Evolutionary conservation across 106 monocot species (phyloP).

Genomic region (Iris macrosiphon): DNA sequence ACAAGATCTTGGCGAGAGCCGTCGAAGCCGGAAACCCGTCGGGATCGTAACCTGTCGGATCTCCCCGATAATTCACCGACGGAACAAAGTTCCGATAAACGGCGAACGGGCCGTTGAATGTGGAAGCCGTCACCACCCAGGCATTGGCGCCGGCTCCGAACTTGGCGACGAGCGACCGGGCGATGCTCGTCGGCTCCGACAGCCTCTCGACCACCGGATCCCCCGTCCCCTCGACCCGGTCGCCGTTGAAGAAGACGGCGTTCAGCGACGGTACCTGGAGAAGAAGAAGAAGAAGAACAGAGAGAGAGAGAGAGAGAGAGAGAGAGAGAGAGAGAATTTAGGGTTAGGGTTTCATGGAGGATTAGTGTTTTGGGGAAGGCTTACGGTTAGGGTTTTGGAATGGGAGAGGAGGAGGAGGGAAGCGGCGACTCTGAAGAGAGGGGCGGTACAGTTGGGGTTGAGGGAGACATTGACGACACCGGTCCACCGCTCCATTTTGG

Average conservation of each 20-base stretch:
- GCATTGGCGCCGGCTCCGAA: slow-evolving; percentile 39
- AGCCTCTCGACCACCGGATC: slow-evolving; percentile 61
- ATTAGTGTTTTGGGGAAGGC: neutral
- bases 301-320: neutral
- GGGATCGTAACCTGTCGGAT: slow-evolving; percentile 67
- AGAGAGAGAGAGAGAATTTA: neutral
- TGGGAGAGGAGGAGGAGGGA: slow-evolving; percentile 58
- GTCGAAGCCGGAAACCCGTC: slow-evolving; percentile 62
- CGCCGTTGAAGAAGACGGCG: slow-evolving; percentile 87
- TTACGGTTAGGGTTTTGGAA: slow-evolving; percentile 64
- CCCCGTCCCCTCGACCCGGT: slow-evolving; percentile 58
- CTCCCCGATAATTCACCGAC: slow-evolving; percentile 47
- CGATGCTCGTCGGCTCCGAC: slow-evolving; percentile 54
- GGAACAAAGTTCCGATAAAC: slow-evolving; percentile 74
- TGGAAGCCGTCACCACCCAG: slow-evolving; percentile 78
- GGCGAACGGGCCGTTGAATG: slow-evolving; percentile 66
- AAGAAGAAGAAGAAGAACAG: neutral
- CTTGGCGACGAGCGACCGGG: slow-evolving; percentile 52
- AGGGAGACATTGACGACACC: slow-evolving; percentile 37
- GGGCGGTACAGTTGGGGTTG: slow-evolving; percentile 2
- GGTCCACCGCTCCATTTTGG: slow-evolving; percentile 66
- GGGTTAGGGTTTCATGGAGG: slow-evolving; percentile 11
- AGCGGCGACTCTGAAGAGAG: slow-evolving; percentile 38
- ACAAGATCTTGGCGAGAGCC: slow-evolving; percentile 32
- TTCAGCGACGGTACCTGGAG: slow-evolving; percentile 60